A percentile compares a stretch with the other conserved stretches of the same genome.
These are phyloP conservation scores for Cladophialophora yegresii DNA, from an alignment of 2,329 filamentous ascomycete species.

Conservation along the genomic window DNA sequence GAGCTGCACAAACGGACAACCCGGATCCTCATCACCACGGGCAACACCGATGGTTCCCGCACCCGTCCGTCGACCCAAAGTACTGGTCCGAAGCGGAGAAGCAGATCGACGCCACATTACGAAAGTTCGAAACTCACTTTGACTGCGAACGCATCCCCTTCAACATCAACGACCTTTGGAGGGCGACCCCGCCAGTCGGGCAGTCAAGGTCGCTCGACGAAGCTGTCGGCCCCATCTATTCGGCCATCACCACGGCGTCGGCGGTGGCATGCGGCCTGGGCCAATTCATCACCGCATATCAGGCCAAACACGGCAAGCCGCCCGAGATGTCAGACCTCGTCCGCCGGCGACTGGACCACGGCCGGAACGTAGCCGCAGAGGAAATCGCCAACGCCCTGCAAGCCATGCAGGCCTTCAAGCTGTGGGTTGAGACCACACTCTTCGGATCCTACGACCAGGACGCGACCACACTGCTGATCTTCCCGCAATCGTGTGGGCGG, in stretches of 20 bases:
- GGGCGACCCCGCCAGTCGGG: conserved; percentile 39
- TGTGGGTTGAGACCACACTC: conserved; percentile 43
- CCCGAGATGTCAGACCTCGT: conserved; percentile 55
- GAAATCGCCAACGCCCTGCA: conserved; percentile 48
- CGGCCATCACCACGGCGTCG: conserved; percentile 44
- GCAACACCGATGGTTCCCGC: conserved; percentile 36
- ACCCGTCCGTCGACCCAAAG: conserved; percentile 34
- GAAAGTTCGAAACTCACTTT: conserved; percentile 37
- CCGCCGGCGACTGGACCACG: conserved; percentile 52
- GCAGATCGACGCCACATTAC: conserved; percentile 36
- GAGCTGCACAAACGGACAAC: conserved; percentile 32
- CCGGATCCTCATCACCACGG: conserved; percentile 23
- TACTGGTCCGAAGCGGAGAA: conserved; percentile 36
- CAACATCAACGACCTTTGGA: conserved; percentile 34
- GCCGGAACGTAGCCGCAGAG: conserved; percentile 44
- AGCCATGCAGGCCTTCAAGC: conserved; percentile 54
- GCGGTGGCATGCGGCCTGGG: conserved; percentile 51
- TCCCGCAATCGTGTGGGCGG: conserved; percentile 31
- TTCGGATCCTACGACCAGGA: conserved; percentile 34
- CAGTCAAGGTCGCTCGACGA: conserved; percentile 29
- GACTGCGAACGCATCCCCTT: conserved; percentile 37
- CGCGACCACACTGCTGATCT: conserved; percentile 31
- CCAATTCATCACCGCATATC: conserved; percentile 42
- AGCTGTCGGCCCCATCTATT: conserved; percentile 30
- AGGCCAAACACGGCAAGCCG: conserved; percentile 34